Evolutionary conservation across 2,329 filamentous ascomycete genomes (phyloP).

Genomic region (Colletotrichum scovillei): DNA sequence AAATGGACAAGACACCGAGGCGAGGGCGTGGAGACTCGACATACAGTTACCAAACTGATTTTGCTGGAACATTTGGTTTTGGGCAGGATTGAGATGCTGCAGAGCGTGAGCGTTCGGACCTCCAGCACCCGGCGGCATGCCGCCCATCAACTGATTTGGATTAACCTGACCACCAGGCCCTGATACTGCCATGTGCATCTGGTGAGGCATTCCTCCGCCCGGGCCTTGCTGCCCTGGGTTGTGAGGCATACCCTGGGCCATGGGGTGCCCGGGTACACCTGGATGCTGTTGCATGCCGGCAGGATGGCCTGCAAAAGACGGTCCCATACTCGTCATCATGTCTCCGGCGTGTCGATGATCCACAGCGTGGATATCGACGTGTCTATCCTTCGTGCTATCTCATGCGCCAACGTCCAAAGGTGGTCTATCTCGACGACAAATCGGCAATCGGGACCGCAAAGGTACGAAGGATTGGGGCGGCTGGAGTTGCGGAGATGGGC

Average conservation of each 20-base stretch:
- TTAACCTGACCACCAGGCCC: conserved; percentile 79
- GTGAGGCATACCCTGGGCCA: conserved; percentile 72
- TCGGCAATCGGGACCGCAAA: conserved; percentile 22
- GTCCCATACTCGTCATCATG: conserved; percentile 79
- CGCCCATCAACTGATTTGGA: conserved; percentile 79
- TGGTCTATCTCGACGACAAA: conserved; percentile 12
- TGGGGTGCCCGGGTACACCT: conserved; percentile 74
- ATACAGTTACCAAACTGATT: conserved; percentile 50
- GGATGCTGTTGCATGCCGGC: conserved; percentile 78
- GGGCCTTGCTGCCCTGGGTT: conserved; percentile 78
- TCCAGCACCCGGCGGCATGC: conserved; percentile 76
- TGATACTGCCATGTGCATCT: conserved; percentile 79
- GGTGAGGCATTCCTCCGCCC: conserved; percentile 73
- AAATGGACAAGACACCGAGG: neutral
- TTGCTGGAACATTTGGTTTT: conserved; percentile 69
- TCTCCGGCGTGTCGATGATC: conserved; percentile 59
- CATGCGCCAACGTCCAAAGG: conserved; percentile 53
- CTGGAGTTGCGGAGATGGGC: conserved; percentile 27
- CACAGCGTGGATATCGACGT: conserved; percentile 71
- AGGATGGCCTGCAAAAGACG: conserved; percentile 74
- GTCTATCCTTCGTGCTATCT: conserved; percentile 55
- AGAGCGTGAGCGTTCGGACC: conserved; percentile 76
- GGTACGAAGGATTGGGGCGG: conserved; percentile 1
- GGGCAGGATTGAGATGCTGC: conserved; percentile 75
- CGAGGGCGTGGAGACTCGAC: neutral